Evolutionary conservation across 257 asterid genomes (phyloP).

Genomic region (Petunia secreta): DNA sequence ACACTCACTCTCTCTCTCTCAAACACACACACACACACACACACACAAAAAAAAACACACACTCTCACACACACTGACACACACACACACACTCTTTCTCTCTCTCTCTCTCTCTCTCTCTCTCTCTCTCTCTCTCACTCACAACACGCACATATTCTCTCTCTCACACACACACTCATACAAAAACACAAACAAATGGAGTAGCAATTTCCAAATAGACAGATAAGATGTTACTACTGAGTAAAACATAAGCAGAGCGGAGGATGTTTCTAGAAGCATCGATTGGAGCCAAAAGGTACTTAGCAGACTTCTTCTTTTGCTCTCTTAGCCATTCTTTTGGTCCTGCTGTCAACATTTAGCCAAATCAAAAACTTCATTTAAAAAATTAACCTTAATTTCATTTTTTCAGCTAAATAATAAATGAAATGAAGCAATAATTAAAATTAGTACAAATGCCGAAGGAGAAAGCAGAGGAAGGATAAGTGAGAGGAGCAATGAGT

Average conservation of each 20-base stretch:
- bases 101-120: no score
- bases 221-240: slow-evolving; percentile 40
- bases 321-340: slow-evolving; percentile 93
- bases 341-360: slow-evolving; percentile 70
- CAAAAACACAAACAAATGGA: neutral
- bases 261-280: slow-evolving; percentile 86
- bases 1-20: no score
- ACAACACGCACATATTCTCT: no score
- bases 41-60: no score
- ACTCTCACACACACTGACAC: no score
- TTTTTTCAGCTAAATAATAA: neutral
- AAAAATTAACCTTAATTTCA: neutral
- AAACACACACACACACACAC: no score
- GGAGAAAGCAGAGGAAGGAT: slow-evolving; percentile 61
- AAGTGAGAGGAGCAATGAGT: slow-evolving; percentile 43
- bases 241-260: slow-evolving; percentile 59
- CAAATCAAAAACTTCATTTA: neutral
- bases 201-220: neutral
- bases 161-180: no score
- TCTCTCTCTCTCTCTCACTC: no score
- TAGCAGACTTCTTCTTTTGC: slow-evolving; percentile 88
- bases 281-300: slow-evolving; percentile 81
- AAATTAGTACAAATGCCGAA: slow-evolving; percentile 64
- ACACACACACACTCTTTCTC: no score
- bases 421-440: neutral